Conservation (phyloP, 192 early-diverging fungal genomes). For the Coemansia sp. region DNA sequence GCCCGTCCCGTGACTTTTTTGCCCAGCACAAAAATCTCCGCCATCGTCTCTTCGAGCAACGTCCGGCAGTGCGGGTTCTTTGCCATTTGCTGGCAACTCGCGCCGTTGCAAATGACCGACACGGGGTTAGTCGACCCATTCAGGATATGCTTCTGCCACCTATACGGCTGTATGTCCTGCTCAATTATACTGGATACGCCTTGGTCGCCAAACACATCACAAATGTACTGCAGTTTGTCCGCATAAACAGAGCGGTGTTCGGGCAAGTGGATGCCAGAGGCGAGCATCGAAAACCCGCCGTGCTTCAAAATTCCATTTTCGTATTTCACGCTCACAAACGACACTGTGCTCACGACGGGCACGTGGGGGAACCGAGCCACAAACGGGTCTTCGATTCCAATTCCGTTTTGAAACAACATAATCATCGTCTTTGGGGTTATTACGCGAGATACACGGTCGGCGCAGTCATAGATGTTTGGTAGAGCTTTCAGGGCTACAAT, state of each 20-base stretch:
- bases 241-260: too few relatives aligned
- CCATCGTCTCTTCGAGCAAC: constrained; percentile 42
- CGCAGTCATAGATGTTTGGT: constrained; percentile 49
- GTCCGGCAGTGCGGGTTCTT: constrained; percentile 24
- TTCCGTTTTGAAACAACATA: constrained; percentile 45
- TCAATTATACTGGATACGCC: constrained; percentile 46
- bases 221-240: constrained; percentile 27
- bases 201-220: constrained; percentile 22
- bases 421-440: constrained; percentile 32
- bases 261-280: constrained; percentile 30
- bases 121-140: constrained; percentile 53
- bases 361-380: constrained; percentile 21
- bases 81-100: constrained; percentile 49
- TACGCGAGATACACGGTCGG: constrained; percentile 22
- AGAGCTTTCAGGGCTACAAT: constrained; percentile 51
- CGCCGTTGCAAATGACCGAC: constrained; percentile 42
- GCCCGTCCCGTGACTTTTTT: constrained; percentile 40
- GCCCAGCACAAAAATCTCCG: constrained; percentile 45
- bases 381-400: constrained; percentile 44
- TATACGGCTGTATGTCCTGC: constrained; percentile 48
- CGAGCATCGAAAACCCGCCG: constrained; percentile 50
- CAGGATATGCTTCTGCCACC: constrained; percentile 54
- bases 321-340: constrained; percentile 48
- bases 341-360: constrained; percentile 40
- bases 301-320: constrained; percentile 24